Conservation (phyloP, 2,329 filamentous ascomycete genomes). For the Davidsoniella virescens region DNA sequence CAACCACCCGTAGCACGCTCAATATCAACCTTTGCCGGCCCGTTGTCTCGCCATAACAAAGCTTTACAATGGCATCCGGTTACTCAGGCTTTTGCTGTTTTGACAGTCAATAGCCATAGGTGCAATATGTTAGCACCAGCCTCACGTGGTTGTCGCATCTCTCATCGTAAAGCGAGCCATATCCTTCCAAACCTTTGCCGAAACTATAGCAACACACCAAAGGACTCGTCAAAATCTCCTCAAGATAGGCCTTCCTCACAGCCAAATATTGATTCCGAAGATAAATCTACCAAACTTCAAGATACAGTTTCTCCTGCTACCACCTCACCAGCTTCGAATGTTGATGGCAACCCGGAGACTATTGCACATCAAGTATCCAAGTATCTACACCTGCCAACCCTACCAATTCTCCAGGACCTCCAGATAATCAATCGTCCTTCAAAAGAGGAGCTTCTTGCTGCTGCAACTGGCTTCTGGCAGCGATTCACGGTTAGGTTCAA, state of each 20-base stretch:
- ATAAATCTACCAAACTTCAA: background rate
- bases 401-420: slow-evolving; percentile 27
- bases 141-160: too few species aligned
- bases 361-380: slow-evolving; percentile 38
- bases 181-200: background rate
- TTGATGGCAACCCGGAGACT: slow-evolving; percentile 22
- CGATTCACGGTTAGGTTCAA: slow-evolving; percentile 85
- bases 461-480: slow-evolving; percentile 85
- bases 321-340: background rate
- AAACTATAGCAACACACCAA: background rate
- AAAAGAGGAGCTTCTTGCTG: slow-evolving; percentile 82
- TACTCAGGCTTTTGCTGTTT: too few species aligned
- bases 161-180: background rate
- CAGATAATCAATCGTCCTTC: slow-evolving; percentile 54
- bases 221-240: background rate
- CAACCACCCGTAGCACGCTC: too few species aligned
- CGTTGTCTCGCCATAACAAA: too few species aligned
- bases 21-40: too few species aligned
- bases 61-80: too few species aligned
- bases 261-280: background rate
- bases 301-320: background rate
- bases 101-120: too few species aligned
- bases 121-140: too few species aligned
- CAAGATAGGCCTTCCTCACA: background rate
- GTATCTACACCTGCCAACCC: slow-evolving; percentile 45